Evolutionary conservation across 306 rosid genomes (phyloP).

Genomic region (Ammopiptanthus mongolicus): DNA sequence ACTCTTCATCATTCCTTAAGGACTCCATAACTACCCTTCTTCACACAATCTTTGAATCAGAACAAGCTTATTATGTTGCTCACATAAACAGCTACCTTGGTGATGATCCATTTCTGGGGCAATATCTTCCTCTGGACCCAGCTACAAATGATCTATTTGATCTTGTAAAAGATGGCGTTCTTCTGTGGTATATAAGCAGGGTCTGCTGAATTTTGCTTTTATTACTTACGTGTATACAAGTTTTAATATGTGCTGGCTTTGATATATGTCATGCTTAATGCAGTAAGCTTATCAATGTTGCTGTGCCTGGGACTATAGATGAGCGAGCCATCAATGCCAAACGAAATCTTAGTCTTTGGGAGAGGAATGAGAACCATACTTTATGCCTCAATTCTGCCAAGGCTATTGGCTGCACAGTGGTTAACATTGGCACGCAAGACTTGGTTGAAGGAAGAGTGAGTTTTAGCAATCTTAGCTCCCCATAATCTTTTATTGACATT

Average conservation of each 20-base stretch:
- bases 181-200: conserved; percentile 72
- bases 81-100: conserved; percentile 94
- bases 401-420: conserved; percentile 99
- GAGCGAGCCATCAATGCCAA: conserved; percentile 90
- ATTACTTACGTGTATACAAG: conserved; percentile 12
- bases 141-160: conserved; percentile 60
- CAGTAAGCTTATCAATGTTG: conserved; percentile 98
- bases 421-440: conserved; percentile 90
- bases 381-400: conserved; percentile 97
- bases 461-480: conserved; percentile 18
- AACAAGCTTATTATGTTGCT: conserved; percentile 75
- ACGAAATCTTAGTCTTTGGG: conserved; percentile 70
- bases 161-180: conserved; percentile 86
- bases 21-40: conserved; percentile 85
- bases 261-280: conserved; percentile 31
- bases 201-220: conserved; percentile 24
- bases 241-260: conserved; percentile 4
- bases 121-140: conserved; percentile 81
- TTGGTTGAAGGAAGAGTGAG: conserved; percentile 93
- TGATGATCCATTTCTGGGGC: conserved; percentile 77
- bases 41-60: conserved; percentile 89
- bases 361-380: conserved; percentile 93
- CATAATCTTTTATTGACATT: background rate
- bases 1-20: conserved; percentile 80
- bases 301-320: conserved; percentile 97